Conservation (phyloP, 352 stramenopile genomes). For the Globisporangium okanoganense region DNA sequence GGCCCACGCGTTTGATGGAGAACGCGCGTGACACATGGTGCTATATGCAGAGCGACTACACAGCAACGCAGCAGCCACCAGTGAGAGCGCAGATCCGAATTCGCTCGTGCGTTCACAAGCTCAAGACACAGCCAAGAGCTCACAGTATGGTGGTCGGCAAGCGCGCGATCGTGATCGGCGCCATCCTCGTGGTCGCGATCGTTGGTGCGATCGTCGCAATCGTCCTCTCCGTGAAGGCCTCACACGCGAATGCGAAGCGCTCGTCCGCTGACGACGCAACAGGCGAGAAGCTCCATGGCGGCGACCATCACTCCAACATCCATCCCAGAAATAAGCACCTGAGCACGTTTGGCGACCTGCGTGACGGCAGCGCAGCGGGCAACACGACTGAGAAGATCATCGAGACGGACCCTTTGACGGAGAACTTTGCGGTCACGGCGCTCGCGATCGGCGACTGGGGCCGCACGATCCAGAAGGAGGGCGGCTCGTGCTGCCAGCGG, state of each 20-base stretch:
- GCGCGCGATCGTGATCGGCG: slow-evolving; percentile 13
- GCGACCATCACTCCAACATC: not conserved
- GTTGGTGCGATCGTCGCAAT: slow-evolving; percentile 17
- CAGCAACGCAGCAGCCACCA: too few species aligned
- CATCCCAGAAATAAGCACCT: slow-evolving; percentile 2
- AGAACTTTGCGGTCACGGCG: slow-evolving; percentile 28
- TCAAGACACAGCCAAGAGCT: not conserved
- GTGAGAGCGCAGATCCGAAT: not conserved
- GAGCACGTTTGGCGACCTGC: not conserved
- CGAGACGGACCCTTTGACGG: slow-evolving; percentile 3
- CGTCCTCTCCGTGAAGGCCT: slow-evolving; percentile 14
- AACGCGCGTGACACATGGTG: too few species aligned
- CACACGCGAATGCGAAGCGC: not conserved
- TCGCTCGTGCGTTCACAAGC: too few species aligned
- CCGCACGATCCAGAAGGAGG: slow-evolving; percentile 36
- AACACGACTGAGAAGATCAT: not conserved
- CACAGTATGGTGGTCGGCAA: slow-evolving; percentile 2
- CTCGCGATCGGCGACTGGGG: slow-evolving; percentile 76
- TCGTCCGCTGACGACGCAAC: not conserved
- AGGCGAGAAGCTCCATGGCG: not conserved
- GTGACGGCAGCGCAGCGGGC: not conserved
- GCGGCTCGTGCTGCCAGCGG: slow-evolving; percentile 71
- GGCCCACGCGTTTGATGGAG: not conserved
- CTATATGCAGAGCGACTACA: too few species aligned
- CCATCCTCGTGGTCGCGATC: slow-evolving; percentile 15